These are phyloP conservation scores for Holtermanniella nyarrowii DNA, from an alignment of 768 basidiomycete species.

Conservation along the genomic window DNA sequence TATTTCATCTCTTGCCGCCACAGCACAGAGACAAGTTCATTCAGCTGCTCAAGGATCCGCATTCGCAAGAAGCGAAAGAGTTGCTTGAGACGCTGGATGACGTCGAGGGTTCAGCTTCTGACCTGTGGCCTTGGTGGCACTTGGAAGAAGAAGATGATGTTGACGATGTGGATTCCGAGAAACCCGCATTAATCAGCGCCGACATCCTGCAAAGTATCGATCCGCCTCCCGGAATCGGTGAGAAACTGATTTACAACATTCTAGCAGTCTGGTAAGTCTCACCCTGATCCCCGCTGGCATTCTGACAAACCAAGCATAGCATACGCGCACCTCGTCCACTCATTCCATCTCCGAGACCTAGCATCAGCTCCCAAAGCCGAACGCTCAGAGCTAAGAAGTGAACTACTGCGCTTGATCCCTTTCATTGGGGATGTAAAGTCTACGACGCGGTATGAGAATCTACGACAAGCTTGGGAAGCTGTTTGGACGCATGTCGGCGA, in stretches of 20 bases:
- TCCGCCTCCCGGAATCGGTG: conserved; percentile 20
- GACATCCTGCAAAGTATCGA: conserved; percentile 6
- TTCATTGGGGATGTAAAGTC: conserved; percentile 30
- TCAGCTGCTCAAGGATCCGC: conserved; percentile 20
- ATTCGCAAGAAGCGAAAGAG: conserved; percentile 17
- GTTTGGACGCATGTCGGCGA: conserved; percentile 26
- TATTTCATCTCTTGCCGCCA: conserved; percentile 29
- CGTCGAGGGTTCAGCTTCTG: too few relatives aligned
- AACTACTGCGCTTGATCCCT: conserved; percentile 14
- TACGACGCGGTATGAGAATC: conserved; percentile 16
- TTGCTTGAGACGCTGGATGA: conserved; percentile 13
- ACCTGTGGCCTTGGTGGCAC: background rate
- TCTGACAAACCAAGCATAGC: conserved; percentile 11
- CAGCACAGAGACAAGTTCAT: conserved; percentile 27
- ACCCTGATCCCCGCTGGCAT: background rate
- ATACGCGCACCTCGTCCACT: conserved; percentile 24
- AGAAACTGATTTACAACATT: conserved; percentile 28
- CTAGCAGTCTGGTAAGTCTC: conserved; percentile 26
- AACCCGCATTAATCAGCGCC: conserved; percentile 9
- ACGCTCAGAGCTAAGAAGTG: conserved; percentile 10
- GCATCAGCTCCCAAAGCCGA: conserved; percentile 1
- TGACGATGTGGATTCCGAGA: conserved; percentile 2
- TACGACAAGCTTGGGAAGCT: conserved; percentile 20
- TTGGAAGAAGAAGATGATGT: background rate
- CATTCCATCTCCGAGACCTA: conserved; percentile 23